phyloP scores from a whole-genome alignment of 495 filamentous ascomycete species.

The Halenospora varia region DNA sequence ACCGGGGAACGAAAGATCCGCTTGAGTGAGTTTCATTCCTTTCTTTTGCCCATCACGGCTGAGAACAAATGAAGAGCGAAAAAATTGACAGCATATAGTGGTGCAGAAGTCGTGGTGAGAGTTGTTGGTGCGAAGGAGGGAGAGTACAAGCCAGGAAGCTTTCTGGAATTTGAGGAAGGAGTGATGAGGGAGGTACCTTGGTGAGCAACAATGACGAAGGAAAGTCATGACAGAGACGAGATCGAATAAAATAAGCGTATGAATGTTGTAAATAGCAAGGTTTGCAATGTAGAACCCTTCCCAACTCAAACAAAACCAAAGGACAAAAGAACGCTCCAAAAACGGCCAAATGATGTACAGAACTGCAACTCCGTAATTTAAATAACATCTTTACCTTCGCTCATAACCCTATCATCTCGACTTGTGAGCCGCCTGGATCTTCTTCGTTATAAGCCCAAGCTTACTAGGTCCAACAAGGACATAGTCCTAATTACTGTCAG shows the following conservation, averaged over 20 bases:
- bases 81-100: too few species aligned
- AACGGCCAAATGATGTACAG: too few species aligned
- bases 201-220: constrained; percentile 12
- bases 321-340: too few species aligned
- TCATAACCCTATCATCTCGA: too few species aligned
- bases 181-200: constrained; percentile 34
- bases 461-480: background rate
- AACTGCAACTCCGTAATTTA: too few species aligned
- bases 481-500: constrained; percentile 6
- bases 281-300: background rate
- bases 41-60: background rate
- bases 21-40: constrained; percentile 10
- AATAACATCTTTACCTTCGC: too few species aligned
- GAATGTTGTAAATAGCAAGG: background rate
- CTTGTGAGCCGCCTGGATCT: too few species aligned
- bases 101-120: constrained; percentile 32
- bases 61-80: too few species aligned
- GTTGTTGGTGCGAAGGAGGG: constrained; percentile 26
- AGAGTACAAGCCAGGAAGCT: constrained; percentile 25
- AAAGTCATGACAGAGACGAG: background rate
- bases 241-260: background rate
- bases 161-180: constrained; percentile 32
- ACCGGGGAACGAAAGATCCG: constrained; percentile 27
- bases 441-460: background rate
- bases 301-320: too few species aligned